Conservation (phyloP, 1,139 yeast genomes). For the Saccharomyces hybrid region DNA sequence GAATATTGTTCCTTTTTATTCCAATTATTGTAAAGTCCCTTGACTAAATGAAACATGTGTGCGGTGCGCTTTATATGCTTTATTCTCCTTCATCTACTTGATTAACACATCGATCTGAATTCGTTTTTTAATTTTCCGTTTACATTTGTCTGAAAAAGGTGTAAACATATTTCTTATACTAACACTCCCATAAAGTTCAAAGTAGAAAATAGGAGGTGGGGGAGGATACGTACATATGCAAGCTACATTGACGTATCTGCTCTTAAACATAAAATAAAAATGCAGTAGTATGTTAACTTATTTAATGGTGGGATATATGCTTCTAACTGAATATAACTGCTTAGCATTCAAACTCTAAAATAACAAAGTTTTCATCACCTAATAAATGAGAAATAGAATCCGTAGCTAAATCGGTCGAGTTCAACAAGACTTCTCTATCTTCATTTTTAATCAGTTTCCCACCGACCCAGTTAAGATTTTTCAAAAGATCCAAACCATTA, state of each 20-base stretch:
- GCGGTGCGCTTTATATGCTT: not conserved
- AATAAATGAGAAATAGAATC: slow-evolving; percentile 13
- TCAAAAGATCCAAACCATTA: slow-evolving; percentile 16
- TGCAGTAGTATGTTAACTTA: not conserved
- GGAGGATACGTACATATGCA: not conserved
- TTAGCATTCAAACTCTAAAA: slow-evolving; percentile 28
- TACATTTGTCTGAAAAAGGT: not conserved
- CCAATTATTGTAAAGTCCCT: slow-evolving; percentile 49
- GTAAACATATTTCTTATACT: not conserved
- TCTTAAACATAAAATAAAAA: not conserved
- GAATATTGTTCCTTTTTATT: slow-evolving; percentile 60
- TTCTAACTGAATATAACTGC: not conserved
- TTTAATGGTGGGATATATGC: not conserved
- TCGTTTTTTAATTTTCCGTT: not conserved
- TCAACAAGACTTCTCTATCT: slow-evolving; percentile 11
- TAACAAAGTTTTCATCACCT: slow-evolving; percentile 25
- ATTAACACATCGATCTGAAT: not conserved
- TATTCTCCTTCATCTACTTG: not conserved
- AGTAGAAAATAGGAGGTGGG: not conserved
- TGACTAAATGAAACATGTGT: slow-evolving; percentile 59
- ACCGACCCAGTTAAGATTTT: slow-evolving; percentile 29
- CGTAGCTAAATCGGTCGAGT: slow-evolving; percentile 1
- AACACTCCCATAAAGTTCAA: not conserved
- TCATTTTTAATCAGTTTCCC: slow-evolving; percentile 27
- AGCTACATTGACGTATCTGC: not conserved